These are phyloP conservation scores for Erythrobasidium hasegawianum DNA, from an alignment of 1,284 basidiomycete species.

Conservation along the genomic window DNA sequence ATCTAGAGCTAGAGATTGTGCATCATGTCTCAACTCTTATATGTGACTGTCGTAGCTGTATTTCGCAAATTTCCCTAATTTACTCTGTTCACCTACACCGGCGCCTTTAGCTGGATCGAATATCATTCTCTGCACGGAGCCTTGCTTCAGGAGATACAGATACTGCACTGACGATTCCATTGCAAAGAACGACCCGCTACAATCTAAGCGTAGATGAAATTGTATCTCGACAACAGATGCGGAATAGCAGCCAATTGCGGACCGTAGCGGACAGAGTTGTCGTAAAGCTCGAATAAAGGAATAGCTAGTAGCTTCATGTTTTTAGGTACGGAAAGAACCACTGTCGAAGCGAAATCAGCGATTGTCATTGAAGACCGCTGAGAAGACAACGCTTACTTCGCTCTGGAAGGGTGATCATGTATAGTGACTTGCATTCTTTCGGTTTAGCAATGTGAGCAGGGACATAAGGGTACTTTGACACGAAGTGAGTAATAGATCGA, in stretches of 20 bases:
- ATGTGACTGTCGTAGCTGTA: no score
- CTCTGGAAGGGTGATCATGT: slow-evolving; percentile 90
- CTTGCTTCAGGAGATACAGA: no score
- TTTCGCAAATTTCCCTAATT: no score
- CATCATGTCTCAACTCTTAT: no score
- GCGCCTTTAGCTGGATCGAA: no score
- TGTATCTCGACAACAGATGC: slow-evolving; percentile 79
- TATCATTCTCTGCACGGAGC: no score
- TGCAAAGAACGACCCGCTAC: not conserved
- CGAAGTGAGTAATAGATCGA: no score
- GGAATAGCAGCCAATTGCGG: slow-evolving; percentile 92
- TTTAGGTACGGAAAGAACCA: slow-evolving; percentile 90
- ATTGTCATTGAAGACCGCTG: not conserved
- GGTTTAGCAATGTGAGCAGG: slow-evolving; percentile 95
- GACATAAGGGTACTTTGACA: slow-evolving; percentile 96
- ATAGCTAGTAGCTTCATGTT: slow-evolving; percentile 88
- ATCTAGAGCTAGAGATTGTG: no score
- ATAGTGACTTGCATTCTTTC: slow-evolving; percentile 96
- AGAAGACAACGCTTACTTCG: slow-evolving; percentile 62
- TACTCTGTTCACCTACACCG: no score
- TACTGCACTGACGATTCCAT: not conserved
- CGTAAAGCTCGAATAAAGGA: slow-evolving; percentile 93
- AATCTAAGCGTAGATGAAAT: slow-evolving; percentile 48
- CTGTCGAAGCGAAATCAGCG: slow-evolving; percentile 54
- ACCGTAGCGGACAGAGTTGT: slow-evolving; percentile 88